Evolutionary conservation across 1,284 basidiomycete genomes (phyloP), one percentile per base, ranked within the genome.

Genomic region (Trichosporon coremiiforme): DNA sequence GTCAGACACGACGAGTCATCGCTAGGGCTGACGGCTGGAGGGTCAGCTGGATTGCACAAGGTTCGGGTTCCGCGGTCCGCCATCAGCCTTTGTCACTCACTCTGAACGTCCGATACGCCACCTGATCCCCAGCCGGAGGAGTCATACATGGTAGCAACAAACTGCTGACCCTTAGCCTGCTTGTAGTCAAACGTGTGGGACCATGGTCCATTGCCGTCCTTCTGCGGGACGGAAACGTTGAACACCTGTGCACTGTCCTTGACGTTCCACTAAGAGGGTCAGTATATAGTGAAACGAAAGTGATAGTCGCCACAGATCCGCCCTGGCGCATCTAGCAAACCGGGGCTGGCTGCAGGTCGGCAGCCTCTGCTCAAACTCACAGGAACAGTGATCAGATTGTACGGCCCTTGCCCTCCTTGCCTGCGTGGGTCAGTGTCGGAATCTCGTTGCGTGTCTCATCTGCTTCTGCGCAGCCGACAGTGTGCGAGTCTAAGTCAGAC

Each of bases 81-180:
- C 3, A 22, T 4, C 5, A 29, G 25, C 4, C 53, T 33, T n/a
- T 17, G 10, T 13, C 22, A 73, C 77, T 69, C 66, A 80, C 77
- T 80, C 57, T 78, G 66, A 4, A 76, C 72, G 41, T 71, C 68
- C 2, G 78, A 79, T 1, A 77, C 79, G 8, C 79, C 79, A 29
- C 78, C 79, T 9, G 72, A 71, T 1, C 79, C 79, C 64, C 75
- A 79, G 3, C 79, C 79, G 12, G 67, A 73, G 13, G 76, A 60
- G 71, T 80, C 79, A 57, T 70, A 76, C 79, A 80, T 80, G 8
- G 77, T 74, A 2, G 75, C 72, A 36, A 80, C 38, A 60, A 80
- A 78, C 63, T 78, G 65, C 66, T 79, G 66, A 17, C 77, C 77
- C 5, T 73, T 65, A 0, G 36, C 36, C 13, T 38, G 36, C 12